These are phyloP conservation scores for Echinosophora koreensis DNA, from an alignment of 306 rosid genomes.

Conservation along the genomic window DNA sequence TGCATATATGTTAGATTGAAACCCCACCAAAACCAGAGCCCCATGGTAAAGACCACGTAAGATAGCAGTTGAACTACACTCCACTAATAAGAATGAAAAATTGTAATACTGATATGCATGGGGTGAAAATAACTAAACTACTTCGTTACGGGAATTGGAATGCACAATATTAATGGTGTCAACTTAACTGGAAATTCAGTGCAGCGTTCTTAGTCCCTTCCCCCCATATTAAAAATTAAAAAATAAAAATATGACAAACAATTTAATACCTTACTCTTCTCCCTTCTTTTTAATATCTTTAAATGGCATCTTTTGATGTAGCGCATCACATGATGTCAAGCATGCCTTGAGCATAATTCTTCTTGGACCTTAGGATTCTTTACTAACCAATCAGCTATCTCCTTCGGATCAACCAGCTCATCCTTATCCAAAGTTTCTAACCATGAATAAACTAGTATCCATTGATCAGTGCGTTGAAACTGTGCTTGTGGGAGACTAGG, in stretches of 20 bases:
- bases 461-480: slow-evolving; percentile 90
- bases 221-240: background rate
- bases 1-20: background rate
- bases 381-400: slow-evolving; percentile 85
- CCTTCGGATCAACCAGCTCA: slow-evolving; percentile 91
- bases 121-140: slow-evolving; percentile 6
- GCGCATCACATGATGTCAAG: slow-evolving; percentile 90
- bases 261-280: slow-evolving; percentile 73
- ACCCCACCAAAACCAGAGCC: slow-evolving; percentile 8
- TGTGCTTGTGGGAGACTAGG: slow-evolving; percentile 78
- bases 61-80: slow-evolving; percentile 6
- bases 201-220: background rate
- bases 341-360: slow-evolving; percentile 86
- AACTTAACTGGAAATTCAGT: slow-evolving; percentile 15
- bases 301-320: slow-evolving; percentile 93
- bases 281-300: slow-evolving; percentile 88
- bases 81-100: background rate
- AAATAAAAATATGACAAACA: slow-evolving; percentile 2
- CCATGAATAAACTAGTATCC: slow-evolving; percentile 95
- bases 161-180: background rate
- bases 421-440: slow-evolving; percentile 78
- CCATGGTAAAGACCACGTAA: slow-evolving; percentile 8
- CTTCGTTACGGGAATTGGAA: background rate
- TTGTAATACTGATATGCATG: slow-evolving; percentile 1
- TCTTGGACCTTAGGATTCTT: slow-evolving; percentile 79